A percentile compares a stretch with the other conserved stretches of the same genome.
phyloP scores from a whole-genome alignment of 1,284 basidiomycete species.

The Stygiomarasmius scandens region DNA sequence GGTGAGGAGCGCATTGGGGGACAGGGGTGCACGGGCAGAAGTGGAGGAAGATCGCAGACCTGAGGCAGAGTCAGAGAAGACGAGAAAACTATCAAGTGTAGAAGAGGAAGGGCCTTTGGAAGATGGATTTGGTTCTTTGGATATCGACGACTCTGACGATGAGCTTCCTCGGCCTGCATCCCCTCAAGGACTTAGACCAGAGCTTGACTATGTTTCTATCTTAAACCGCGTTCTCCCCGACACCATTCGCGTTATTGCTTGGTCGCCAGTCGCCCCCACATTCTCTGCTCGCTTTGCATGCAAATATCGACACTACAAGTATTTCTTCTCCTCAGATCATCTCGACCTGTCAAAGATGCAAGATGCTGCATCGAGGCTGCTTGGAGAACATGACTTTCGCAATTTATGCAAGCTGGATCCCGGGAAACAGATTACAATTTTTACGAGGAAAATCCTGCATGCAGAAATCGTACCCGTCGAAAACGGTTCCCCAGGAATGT shows the following conservation, averaged over 20 bases:
- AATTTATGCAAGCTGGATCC: slow-evolving; percentile 97
- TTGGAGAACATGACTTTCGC: slow-evolving; percentile 95
- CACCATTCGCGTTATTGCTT: slow-evolving; percentile 91
- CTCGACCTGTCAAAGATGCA: slow-evolving; percentile 82
- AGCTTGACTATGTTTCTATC: slow-evolving; percentile 79
- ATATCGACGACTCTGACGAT: slow-evolving; percentile 20
- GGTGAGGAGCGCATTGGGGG: slow-evolving; percentile 68
- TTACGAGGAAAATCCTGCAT: slow-evolving; percentile 64
- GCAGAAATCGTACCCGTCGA: slow-evolving; percentile 60
- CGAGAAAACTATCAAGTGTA: neutral
- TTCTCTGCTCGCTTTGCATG: slow-evolving; percentile 95
- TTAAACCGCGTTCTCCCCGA: slow-evolving; percentile 92
- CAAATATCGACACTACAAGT: slow-evolving; percentile 92
- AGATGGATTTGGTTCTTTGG: slow-evolving; percentile 36
- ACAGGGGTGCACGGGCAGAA: slow-evolving; percentile 20
- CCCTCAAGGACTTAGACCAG: slow-evolving; percentile 35
- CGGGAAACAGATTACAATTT: slow-evolving; percentile 88
- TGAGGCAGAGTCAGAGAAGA: neutral
- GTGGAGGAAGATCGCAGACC: slow-evolving; percentile 16
- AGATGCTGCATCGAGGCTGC: slow-evolving; percentile 68
- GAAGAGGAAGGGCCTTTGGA: slow-evolving; percentile 14
- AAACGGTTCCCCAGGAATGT: slow-evolving; percentile 40
- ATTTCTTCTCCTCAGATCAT: slow-evolving; percentile 78
- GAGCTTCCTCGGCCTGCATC: slow-evolving; percentile 29
- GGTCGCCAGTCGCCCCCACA: slow-evolving; percentile 83